These are phyloP conservation scores for Porodaedalea pini DNA, from an alignment of 1,284 basidiomycete genomes.

Conservation along the genomic window DNA sequence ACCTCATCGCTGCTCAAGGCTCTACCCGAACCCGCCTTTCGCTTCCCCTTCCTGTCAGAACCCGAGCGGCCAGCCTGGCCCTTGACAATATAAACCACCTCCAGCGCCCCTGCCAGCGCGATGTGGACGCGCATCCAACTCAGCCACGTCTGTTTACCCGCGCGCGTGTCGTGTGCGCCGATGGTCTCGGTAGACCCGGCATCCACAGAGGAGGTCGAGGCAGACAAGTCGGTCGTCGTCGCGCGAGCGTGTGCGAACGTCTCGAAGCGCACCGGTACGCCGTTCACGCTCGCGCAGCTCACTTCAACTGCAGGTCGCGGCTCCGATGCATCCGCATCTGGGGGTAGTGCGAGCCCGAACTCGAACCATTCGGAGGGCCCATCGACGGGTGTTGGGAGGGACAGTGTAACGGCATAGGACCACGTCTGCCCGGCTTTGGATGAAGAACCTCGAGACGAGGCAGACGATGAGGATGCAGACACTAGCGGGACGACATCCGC, in stretches of 20 bases:
- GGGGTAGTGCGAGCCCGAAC: slow-evolving; percentile 60
- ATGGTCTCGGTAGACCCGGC: not conserved
- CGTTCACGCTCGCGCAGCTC: slow-evolving; percentile 57
- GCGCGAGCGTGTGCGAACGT: slow-evolving; percentile 39
- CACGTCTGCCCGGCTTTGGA: slow-evolving; percentile 32
- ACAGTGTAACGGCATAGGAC: slow-evolving; percentile 57
- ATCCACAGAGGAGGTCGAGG: slow-evolving; percentile 40
- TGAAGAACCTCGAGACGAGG: not conserved
- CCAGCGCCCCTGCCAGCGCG: slow-evolving; percentile 47
- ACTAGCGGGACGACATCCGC: slow-evolving; percentile 51
- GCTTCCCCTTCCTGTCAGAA: slow-evolving; percentile 23
- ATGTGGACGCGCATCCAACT: slow-evolving; percentile 61
- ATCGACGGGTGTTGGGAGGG: slow-evolving; percentile 52
- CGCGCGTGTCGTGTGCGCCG: slow-evolving; percentile 29
- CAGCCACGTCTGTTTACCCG: slow-evolving; percentile 48
- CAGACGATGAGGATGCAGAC: slow-evolving; percentile 22
- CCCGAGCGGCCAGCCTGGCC: slow-evolving; percentile 40
- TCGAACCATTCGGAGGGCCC: slow-evolving; percentile 66
- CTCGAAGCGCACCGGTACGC: slow-evolving; percentile 59
- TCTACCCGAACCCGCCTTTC: slow-evolving; percentile 25
- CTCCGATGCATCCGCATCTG: slow-evolving; percentile 8
- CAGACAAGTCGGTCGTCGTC: slow-evolving; percentile 36
- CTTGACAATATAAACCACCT: slow-evolving; percentile 52
- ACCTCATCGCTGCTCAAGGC: slow-evolving; percentile 33
- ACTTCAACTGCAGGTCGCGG: slow-evolving; percentile 46